Percentiles rank a stretch among this genome's conserved stretches.
Conservation (phyloP, 1,284 basidiomycete genomes). For the Tranzscheliella williamsii region DNA sequence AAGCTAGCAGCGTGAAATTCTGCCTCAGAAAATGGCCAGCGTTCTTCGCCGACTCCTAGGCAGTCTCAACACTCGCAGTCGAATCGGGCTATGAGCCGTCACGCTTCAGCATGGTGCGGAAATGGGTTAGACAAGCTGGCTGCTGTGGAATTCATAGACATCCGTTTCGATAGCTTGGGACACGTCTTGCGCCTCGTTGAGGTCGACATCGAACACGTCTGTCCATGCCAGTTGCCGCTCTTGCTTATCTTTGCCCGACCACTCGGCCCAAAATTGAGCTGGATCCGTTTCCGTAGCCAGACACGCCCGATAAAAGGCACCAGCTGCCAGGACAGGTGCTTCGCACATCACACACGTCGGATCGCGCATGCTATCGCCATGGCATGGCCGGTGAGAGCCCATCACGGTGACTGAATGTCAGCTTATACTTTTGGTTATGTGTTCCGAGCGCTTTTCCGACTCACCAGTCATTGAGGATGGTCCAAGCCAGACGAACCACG, state of each 20-base stretch:
- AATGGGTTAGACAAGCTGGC: too few species aligned
- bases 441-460: too few species aligned
- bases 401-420: too few species aligned
- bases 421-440: too few species aligned
- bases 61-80: too few species aligned
- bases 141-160: constrained; percentile 44
- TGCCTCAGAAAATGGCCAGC: too few species aligned
- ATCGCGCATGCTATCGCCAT: constrained; percentile 29
- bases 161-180: constrained; percentile 41
- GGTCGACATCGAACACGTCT: constrained; percentile 54
- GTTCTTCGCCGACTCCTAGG: too few species aligned
- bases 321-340: constrained; percentile 53
- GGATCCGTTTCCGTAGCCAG: constrained; percentile 23
- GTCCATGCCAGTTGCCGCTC: constrained; percentile 28
- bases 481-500: constrained; percentile 45
- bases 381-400: neutral
- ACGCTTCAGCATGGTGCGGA: too few species aligned
- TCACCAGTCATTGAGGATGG: constrained; percentile 45
- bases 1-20: too few species aligned
- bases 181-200: constrained; percentile 42
- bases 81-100: too few species aligned
- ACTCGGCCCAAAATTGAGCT: constrained; percentile 18
- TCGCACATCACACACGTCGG: constrained; percentile 50
- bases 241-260: constrained; percentile 13
- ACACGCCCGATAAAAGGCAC: constrained; percentile 53